Evolutionary conservation across 306 rosid species (phyloP).

Genomic region (barrel medic (Medicago truncatula)): MtrunA17r5.0-ANR NC_053042.1:56193001-56193500

Average conservation of each 20-base stretch:
- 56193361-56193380: slow-evolving; percentile 98
- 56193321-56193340: slow-evolving; percentile 96
- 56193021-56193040: slow-evolving; percentile 7
- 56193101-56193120: slow-evolving; percentile 98
- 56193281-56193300: slow-evolving; percentile 97
- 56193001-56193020: background rate
- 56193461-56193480: slow-evolving; percentile 10
- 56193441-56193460: slow-evolving; percentile 38
- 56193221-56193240: slow-evolving; percentile 34
- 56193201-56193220: background rate
- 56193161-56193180: slow-evolving; percentile 5
- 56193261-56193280: slow-evolving; percentile 71
- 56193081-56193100: slow-evolving; percentile 88
- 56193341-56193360: slow-evolving; percentile 88
- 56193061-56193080: slow-evolving; percentile 84
- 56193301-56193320: slow-evolving; percentile 98
- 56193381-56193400: slow-evolving; percentile 50
- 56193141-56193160: slow-evolving; percentile 99
- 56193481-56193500: background rate
- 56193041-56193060: slow-evolving; percentile 32
- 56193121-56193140: slow-evolving; percentile 93
- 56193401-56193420: slow-evolving; percentile 6
- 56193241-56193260: slow-evolving; percentile 1
- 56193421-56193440: slow-evolving; percentile 20
- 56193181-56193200: slow-evolving; percentile 16